Evolutionary conservation across 768 basidiomycete genomes (phyloP).

Genomic region (Boletellus ananas): DNA sequence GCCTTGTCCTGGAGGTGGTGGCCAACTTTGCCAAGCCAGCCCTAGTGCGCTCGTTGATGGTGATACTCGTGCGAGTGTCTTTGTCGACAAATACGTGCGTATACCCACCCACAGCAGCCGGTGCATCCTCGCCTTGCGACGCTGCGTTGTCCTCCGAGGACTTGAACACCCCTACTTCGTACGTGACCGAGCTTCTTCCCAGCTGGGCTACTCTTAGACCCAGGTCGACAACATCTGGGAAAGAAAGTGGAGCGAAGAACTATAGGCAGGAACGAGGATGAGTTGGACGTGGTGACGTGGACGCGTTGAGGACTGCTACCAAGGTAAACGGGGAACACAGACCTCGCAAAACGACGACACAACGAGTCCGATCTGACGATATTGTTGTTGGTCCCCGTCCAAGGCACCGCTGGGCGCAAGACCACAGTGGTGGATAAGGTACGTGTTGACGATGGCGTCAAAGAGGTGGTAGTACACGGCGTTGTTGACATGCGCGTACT

Average conservation of each 20-base stretch:
- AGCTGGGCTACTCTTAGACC: constrained; percentile 65
- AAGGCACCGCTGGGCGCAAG: constrained; percentile 35
- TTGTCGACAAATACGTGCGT: constrained; percentile 83
- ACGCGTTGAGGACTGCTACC: background rate
- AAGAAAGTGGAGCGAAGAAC: constrained; percentile 72
- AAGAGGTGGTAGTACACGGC: constrained; percentile 77
- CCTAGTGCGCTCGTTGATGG: constrained; percentile 41
- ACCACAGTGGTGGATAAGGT: constrained; percentile 63
- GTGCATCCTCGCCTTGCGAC: constrained; percentile 14
- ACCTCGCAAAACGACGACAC: constrained; percentile 74
- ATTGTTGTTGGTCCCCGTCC: background rate
- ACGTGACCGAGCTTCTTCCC: constrained; percentile 72
- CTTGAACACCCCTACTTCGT: constrained; percentile 76
- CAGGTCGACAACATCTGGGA: constrained; percentile 67
- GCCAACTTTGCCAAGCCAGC: constrained; percentile 39
- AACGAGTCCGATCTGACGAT: constrained; percentile 62
- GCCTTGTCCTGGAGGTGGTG: constrained; percentile 4
- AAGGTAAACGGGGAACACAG: constrained; percentile 1
- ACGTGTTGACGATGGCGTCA: constrained; percentile 79
- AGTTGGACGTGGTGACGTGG: background rate
- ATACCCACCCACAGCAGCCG: constrained; percentile 52
- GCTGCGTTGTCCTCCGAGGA: constrained; percentile 7
- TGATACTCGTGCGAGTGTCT: constrained; percentile 49
- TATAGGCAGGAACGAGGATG: constrained; percentile 16
- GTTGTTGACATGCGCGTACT: constrained; percentile 81